Evolutionary conservation across 1,284 basidiomycete genomes (phyloP).

Genomic region (Testicularia cyperi): DNA sequence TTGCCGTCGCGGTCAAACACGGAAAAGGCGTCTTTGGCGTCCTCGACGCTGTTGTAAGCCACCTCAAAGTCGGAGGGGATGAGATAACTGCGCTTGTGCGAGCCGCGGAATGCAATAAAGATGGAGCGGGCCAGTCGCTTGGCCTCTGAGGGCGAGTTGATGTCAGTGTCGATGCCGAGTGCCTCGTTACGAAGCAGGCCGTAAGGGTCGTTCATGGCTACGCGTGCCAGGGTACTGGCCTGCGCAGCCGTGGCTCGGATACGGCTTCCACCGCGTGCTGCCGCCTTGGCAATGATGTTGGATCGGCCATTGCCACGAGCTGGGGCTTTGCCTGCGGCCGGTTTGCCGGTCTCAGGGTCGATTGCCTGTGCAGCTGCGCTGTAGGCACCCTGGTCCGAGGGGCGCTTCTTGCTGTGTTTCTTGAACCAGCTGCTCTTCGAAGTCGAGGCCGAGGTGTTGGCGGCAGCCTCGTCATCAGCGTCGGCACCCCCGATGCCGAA

Average conservation of each 20-base stretch:
- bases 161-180: constrained; percentile 48
- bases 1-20: constrained; percentile 72
- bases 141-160: constrained; percentile 55
- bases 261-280: constrained; percentile 17
- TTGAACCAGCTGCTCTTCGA: constrained; percentile 34
- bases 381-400: constrained; percentile 15
- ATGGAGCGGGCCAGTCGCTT: constrained; percentile 71
- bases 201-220: constrained; percentile 46
- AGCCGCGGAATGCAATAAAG: constrained; percentile 67
- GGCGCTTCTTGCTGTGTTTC: constrained; percentile 49
- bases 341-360: constrained; percentile 21
- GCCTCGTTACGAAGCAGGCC: constrained; percentile 37
- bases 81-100: constrained; percentile 66
- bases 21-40: constrained; percentile 70
- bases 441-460: constrained; percentile 8
- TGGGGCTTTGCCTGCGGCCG: constrained; percentile 27
- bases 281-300: constrained; percentile 22
- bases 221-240: constrained; percentile 41
- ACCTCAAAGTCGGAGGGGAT: constrained; percentile 71
- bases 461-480: constrained; percentile 6
- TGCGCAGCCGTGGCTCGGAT: constrained; percentile 22
- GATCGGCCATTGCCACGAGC: constrained; percentile 31
- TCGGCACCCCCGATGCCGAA: constrained; percentile 4
- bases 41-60: constrained; percentile 67
- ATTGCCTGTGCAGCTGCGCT: constrained; percentile 17